phyloP scores from a whole-genome alignment of 345 rosid species.

The Syzygium jambos region DNA sequence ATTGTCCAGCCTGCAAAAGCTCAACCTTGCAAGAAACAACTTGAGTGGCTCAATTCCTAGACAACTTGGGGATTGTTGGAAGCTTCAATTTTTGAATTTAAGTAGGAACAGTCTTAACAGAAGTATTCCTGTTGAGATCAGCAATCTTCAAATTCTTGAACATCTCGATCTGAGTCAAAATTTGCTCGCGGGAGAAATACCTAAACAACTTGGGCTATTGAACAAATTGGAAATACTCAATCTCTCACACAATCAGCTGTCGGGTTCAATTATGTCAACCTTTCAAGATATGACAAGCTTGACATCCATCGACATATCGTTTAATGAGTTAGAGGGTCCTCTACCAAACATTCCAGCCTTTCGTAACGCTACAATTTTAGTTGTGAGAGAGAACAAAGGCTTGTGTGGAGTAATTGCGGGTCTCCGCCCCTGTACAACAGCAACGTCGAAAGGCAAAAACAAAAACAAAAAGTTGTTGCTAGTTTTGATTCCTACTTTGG shows the following conservation, averaged over 20 bases:
- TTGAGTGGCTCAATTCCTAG: constrained; percentile 3
- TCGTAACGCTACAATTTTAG: background rate
- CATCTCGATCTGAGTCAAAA: background rate
- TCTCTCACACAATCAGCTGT: constrained; percentile 2
- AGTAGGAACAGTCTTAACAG: constrained; percentile 9
- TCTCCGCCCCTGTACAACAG: constrained; percentile 2
- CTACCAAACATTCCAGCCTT: constrained; percentile 22
- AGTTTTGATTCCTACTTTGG: constrained; percentile 1
- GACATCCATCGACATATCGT: constrained; percentile 9
- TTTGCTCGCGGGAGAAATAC: background rate
- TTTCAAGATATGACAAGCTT: constrained; percentile 2
- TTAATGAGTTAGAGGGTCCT: constrained; percentile 19
- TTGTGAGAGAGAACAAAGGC: constrained; percentile 6
- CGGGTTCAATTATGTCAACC: background rate
- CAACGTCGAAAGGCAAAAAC: too few relatives aligned
- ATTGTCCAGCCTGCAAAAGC: too few relatives aligned
- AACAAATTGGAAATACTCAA: background rate
- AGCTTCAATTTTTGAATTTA: constrained; percentile 11
- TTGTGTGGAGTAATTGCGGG: constrained; percentile 11
- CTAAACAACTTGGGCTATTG: background rate
- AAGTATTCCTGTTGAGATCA: background rate
- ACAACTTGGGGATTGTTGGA: background rate
- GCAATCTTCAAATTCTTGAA: background rate
- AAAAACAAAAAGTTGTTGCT: background rate
- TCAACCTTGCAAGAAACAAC: constrained; percentile 16